Percentiles rank a stretch among this genome's conserved stretches.
Conservation (phyloP, 2,329 filamentous ascomycete genomes). For the Stemphylium beticola region DNA sequence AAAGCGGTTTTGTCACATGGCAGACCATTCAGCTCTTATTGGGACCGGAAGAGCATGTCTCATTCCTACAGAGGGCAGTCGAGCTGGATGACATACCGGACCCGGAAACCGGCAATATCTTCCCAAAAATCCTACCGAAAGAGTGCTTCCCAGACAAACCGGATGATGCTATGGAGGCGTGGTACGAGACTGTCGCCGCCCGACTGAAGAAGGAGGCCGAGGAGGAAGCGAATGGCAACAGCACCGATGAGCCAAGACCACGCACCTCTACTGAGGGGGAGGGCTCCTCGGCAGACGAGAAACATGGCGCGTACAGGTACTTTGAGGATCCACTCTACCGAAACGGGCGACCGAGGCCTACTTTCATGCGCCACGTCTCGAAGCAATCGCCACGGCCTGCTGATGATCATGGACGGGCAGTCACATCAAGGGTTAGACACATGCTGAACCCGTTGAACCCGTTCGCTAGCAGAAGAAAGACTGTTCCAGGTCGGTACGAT, state of each 20-base stretch:
- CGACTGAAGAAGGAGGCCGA: conserved; percentile 70
- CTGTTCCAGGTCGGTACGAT: conserved; percentile 33
- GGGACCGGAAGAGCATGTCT: conserved; percentile 85
- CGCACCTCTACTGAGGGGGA: conserved; percentile 47
- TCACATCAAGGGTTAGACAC: conserved; percentile 42
- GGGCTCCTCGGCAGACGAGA: conserved; percentile 49
- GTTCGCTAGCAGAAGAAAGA: conserved; percentile 28
- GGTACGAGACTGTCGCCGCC: conserved; percentile 81
- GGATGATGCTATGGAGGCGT: conserved; percentile 80
- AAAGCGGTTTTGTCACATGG: conserved; percentile 88
- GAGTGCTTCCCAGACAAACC: conserved; percentile 73
- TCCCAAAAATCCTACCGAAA: conserved; percentile 69
- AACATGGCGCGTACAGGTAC: conserved; percentile 54
- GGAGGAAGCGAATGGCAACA: conserved; percentile 32
- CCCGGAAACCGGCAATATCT: conserved; percentile 65
- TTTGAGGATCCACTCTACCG: conserved; percentile 59
- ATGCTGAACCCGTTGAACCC: conserved; percentile 44
- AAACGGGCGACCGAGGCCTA: conserved; percentile 52
- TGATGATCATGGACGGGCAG: conserved; percentile 36
- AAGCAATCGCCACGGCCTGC: conserved; percentile 36
- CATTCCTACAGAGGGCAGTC: conserved; percentile 81
- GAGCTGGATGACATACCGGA: conserved; percentile 77
- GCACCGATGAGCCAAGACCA: conserved; percentile 33
- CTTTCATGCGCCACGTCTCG: conserved; percentile 51
- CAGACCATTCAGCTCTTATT: conserved; percentile 89